These are phyloP conservation scores for Pleurotus citrinopileatus DNA, from an alignment of 768 basidiomycete species.

Conservation along the genomic window DNA sequence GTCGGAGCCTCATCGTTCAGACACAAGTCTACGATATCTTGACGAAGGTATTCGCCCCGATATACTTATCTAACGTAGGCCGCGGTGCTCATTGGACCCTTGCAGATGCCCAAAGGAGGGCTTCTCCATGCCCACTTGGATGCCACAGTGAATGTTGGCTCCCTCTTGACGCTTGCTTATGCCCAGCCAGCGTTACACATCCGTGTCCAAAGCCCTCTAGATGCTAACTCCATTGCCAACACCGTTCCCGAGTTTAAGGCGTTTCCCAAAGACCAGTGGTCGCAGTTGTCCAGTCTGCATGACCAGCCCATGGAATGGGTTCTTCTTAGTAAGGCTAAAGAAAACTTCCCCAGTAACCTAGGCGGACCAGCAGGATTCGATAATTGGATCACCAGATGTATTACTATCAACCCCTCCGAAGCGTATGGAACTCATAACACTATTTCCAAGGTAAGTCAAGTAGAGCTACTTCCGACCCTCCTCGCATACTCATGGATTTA, in stretches of 20 bases:
- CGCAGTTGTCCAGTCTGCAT: slow-evolving; percentile 33
- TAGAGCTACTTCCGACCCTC: neutral
- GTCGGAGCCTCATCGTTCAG: slow-evolving; percentile 52
- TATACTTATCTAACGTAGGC: neutral
- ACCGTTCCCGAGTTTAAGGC: slow-evolving; percentile 53
- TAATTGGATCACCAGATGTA: slow-evolving; percentile 53
- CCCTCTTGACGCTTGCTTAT: slow-evolving; percentile 52
- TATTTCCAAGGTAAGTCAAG: slow-evolving; percentile 48
- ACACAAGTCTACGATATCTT: slow-evolving; percentile 63
- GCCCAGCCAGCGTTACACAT: slow-evolving; percentile 62
- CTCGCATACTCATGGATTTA: neutral
- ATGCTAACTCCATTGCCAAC: slow-evolving; percentile 34
- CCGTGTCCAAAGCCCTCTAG: slow-evolving; percentile 37
- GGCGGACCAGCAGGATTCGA: slow-evolving; percentile 70
- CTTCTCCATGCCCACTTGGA: slow-evolving; percentile 77
- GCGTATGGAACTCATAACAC: slow-evolving; percentile 76
- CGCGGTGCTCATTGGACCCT: neutral
- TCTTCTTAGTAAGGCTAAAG: slow-evolving; percentile 48
- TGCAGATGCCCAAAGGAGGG: slow-evolving; percentile 78
- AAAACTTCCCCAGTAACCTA: slow-evolving; percentile 44
- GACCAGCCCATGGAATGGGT: slow-evolving; percentile 49
- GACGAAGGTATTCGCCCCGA: slow-evolving; percentile 40
- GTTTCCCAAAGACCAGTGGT: slow-evolving; percentile 33
- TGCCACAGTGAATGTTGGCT: slow-evolving; percentile 57
- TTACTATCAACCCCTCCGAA: slow-evolving; percentile 69